Percentiles rank a stretch among this genome's conserved stretches.
phyloP scores from a whole-genome alignment of 352 stramenopile genomes.

The Phytopythium mirpurense region DNA sequence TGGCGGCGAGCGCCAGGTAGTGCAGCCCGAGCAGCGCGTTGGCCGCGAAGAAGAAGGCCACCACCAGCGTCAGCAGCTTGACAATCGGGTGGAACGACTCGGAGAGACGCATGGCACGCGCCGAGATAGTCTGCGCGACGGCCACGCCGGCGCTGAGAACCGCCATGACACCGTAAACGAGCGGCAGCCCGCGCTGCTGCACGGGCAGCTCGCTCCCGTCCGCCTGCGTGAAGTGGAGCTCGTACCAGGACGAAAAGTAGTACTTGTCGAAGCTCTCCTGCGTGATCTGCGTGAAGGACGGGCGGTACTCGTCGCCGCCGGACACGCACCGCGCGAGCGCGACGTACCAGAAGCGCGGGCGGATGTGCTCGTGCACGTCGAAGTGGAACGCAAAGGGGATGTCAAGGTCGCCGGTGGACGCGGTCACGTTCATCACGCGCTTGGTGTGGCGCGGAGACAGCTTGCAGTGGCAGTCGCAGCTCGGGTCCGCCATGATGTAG shows the following conservation, averaged over 20 bases:
- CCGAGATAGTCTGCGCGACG: conserved; percentile 38
- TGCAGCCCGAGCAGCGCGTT: conserved; percentile 58
- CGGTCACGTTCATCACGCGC: conserved; percentile 57
- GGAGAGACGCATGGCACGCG: conserved; percentile 33
- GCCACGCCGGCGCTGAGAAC: conserved; percentile 29
- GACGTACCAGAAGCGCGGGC: conserved; percentile 69
- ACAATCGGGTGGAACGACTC: conserved; percentile 82
- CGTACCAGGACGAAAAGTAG: conserved; percentile 77
- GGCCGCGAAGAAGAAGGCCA: conserved; percentile 54
- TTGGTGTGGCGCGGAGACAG: conserved; percentile 63
- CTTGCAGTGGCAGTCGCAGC: conserved; percentile 72
- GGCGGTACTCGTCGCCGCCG: conserved; percentile 51
- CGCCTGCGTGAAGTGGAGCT: conserved; percentile 69
- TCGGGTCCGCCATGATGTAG: conserved; percentile 56
- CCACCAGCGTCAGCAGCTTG: conserved; percentile 57
- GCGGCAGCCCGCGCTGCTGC: conserved; percentile 50
- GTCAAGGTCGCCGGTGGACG: conserved; percentile 29
- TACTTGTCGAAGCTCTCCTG: conserved; percentile 67
- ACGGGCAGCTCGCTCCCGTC: conserved; percentile 63
- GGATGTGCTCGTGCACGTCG: conserved; percentile 58
- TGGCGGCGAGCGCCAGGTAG: conserved; percentile 54
- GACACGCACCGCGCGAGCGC: conserved; percentile 65
- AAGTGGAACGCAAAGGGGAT: conserved; percentile 58
- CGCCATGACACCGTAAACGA: conserved; percentile 49
- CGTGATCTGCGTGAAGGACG: conserved; percentile 62